Conservation (phyloP, 805 yeast species). For the Maudiozyma pseudohumilis region DNA sequence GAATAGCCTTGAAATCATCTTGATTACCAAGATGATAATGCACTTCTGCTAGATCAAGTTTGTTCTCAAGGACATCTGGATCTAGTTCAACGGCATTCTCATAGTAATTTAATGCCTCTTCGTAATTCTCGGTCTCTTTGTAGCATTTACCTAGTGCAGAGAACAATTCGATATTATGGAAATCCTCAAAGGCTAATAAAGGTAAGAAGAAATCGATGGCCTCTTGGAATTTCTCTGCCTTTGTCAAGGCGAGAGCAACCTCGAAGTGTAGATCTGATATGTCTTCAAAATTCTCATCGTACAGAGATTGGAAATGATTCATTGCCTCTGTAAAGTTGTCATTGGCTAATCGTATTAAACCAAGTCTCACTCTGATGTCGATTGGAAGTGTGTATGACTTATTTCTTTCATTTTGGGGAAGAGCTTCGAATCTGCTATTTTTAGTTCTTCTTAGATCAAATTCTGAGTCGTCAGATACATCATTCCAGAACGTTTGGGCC, state of each 20-base stretch:
- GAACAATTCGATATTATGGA: constrained; percentile 37
- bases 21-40: constrained; percentile 55
- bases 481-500: constrained; percentile 38
- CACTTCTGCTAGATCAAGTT: constrained; percentile 74
- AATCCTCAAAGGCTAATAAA: constrained; percentile 46
- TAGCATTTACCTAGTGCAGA: constrained; percentile 65
- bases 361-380: constrained; percentile 78
- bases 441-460: constrained; percentile 63
- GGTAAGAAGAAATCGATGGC: constrained; percentile 61
- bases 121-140: constrained; percentile 60
- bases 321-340: constrained; percentile 62
- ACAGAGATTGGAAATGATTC: constrained; percentile 52
- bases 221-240: constrained; percentile 58
- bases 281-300: constrained; percentile 47
- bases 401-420: constrained; percentile 31
- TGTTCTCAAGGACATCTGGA: constrained; percentile 60
- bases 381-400: constrained; percentile 53
- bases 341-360: constrained; percentile 57
- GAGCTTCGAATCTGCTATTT: constrained; percentile 34
- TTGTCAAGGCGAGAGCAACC: constrained; percentile 67
- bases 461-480: constrained; percentile 58
- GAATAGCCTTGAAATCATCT: constrained; percentile 44
- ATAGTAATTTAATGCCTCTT: constrained; percentile 53
- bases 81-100: constrained; percentile 44
- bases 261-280: constrained; percentile 65